These are phyloP conservation scores for Trematosphaeria pertusa DNA, from an alignment of 2,329 filamentous ascomycete genomes.

Conservation along the genomic window DNA sequence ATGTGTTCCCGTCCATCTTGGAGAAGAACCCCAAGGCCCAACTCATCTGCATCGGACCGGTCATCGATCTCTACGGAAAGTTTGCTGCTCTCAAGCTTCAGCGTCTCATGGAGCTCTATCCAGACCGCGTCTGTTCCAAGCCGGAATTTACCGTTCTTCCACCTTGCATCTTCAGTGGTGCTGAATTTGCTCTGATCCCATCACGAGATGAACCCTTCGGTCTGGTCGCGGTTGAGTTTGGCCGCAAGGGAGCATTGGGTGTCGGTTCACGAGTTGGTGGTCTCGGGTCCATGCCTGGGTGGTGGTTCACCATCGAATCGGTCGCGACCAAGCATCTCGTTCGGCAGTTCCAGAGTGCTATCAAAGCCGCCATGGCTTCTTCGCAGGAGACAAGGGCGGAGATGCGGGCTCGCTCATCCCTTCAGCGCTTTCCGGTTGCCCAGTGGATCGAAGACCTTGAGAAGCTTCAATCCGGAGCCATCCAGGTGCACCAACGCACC, in stretches of 20 bases:
- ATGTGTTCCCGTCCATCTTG: conserved; percentile 69
- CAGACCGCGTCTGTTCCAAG: conserved; percentile 70
- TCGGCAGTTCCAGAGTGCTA: conserved; percentile 70
- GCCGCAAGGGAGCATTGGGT: conserved; percentile 71
- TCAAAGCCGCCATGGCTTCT: conserved; percentile 66
- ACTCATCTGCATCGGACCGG: conserved; percentile 68
- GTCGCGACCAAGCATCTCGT: conserved; percentile 68
- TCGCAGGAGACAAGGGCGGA: conserved; percentile 62
- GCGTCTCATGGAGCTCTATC: conserved; percentile 70
- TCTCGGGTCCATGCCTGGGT: conserved; percentile 72
- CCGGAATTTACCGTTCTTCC: conserved; percentile 72
- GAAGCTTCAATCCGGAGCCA: conserved; percentile 66
- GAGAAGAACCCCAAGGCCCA: conserved; percentile 67
- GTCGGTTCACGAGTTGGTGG: conserved; percentile 72
- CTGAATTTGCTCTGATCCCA: conserved; percentile 72
- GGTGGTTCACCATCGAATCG: conserved; percentile 74
- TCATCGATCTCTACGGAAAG: conserved; percentile 72
- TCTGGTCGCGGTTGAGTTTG: conserved; percentile 72
- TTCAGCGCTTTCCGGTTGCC: conserved; percentile 71
- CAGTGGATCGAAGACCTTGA: conserved; percentile 72
- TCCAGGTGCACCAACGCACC: conserved; percentile 60
- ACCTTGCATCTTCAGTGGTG: conserved; percentile 71
- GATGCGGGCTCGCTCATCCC: conserved; percentile 70
- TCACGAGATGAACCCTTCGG: conserved; percentile 74
- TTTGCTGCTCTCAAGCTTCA: conserved; percentile 71